phyloP scores from a whole-genome alignment of 371 early-diverging fungal species.

The Circinella minor region DNA sequence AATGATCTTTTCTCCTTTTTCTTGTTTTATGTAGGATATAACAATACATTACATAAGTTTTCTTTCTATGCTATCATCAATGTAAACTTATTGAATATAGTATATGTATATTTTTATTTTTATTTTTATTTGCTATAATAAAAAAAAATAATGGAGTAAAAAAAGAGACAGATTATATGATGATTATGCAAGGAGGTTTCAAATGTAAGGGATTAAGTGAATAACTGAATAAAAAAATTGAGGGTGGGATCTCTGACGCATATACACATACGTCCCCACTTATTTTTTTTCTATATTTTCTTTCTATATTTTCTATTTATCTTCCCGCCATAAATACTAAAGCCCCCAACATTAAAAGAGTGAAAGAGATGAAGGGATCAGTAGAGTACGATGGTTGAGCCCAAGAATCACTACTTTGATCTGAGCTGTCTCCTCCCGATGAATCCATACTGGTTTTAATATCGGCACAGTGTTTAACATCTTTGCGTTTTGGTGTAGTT shows the following conservation, averaged over 20 bases:
- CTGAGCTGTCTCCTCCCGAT: background rate
- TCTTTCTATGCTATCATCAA: background rate
- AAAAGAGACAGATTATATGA: background rate
- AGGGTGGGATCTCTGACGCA: too few relatives aligned
- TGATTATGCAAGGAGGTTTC: conserved; percentile 1
- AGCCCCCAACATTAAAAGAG: background rate
- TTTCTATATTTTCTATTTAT: background rate
- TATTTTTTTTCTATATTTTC: too few relatives aligned
- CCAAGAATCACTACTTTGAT: background rate
- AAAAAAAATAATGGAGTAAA: background rate
- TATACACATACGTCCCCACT: background rate
- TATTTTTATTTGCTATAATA: background rate
- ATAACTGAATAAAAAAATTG: background rate
- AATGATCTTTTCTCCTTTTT: background rate
- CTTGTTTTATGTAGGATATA: background rate
- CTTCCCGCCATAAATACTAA: background rate
- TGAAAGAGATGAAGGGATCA: conserved; percentile 1
- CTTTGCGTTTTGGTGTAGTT: conserved; percentile 37
- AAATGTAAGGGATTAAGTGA: conserved; percentile 4
- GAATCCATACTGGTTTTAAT: conserved; percentile 29
- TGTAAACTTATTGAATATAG: background rate
- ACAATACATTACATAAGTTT: conserved; percentile 4
- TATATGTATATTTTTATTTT: background rate
- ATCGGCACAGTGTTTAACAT: conserved; percentile 31
- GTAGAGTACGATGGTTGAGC: background rate